Evolutionary conservation across 352 stramenopile genomes (phyloP).

Genomic region (Pythium brassicae): DNA sequence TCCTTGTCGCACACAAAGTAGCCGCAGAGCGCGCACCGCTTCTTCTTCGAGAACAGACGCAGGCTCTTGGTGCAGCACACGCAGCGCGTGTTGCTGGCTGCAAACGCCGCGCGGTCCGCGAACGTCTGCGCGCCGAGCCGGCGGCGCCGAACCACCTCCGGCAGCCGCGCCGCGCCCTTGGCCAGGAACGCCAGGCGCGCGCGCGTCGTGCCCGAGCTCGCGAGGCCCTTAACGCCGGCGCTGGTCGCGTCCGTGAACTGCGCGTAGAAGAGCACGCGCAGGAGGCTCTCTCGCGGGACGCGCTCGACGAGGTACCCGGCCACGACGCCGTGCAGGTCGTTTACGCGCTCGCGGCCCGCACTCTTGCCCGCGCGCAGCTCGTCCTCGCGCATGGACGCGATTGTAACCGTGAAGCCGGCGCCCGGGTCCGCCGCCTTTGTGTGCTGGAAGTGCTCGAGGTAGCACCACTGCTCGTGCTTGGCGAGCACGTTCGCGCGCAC

Average conservation of each 20-base stretch:
- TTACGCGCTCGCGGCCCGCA: constrained; percentile 14
- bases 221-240: background rate
- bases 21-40: constrained; percentile 34
- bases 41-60: constrained; percentile 24
- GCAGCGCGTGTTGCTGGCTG: constrained; percentile 46
- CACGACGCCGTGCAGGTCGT: constrained; percentile 21
- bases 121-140: constrained; percentile 57
- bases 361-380: constrained; percentile 28
- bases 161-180: constrained; percentile 21
- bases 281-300: constrained; percentile 16
- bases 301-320: constrained; percentile 30
- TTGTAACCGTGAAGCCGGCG: constrained; percentile 28
- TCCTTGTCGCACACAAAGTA: constrained; percentile 37
- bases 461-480: constrained; percentile 15
- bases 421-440: background rate
- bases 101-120: constrained; percentile 35
- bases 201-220: constrained; percentile 14
- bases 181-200: constrained; percentile 25
- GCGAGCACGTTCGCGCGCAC: constrained; percentile 7
- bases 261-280: constrained; percentile 34
- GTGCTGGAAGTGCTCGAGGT: constrained; percentile 15
- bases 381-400: constrained; percentile 25
- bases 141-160: constrained; percentile 35
- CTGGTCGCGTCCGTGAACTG: constrained; percentile 15
- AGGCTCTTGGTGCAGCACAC: constrained; percentile 54